Base-by-base conservation (phyloP, 208 protist species). In the Novymonas esmeraldas region DNA sequence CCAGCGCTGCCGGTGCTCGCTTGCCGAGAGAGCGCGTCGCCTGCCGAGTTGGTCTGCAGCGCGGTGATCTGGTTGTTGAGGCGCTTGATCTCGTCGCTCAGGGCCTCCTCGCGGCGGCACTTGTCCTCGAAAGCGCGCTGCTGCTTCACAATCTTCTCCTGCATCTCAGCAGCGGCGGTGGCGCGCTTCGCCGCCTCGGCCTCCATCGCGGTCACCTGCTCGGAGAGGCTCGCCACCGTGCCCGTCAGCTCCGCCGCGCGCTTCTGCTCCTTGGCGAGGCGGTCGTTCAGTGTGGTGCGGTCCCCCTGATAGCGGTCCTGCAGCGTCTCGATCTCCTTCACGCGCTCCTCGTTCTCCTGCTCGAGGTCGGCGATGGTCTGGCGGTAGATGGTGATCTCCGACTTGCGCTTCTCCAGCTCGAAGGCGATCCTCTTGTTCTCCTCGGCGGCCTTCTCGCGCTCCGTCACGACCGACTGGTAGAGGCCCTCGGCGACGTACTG, bases 301-400 rank as follows among this genome's bases (percentile, higher is more conserved):
- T 92, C 84, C 34, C 61, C 42, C 64, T 88, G 67, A 54, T 93
- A 84, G 46, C 61, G 66, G 31, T 82, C 71, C 57, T 93, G 90
- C 29, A 95, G 62, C 29, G 61, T 58, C 59, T 95, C 90, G 50
- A 94, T 90, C 62, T 95, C 76, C 61, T 83, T 84, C 41, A 93
- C 76, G 52, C 91, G 86, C 50, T 94, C 87, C 58, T 94, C 87
- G 57, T 93, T 93, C 62, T 94, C 88, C 26, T 82, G 49, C 77
- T 96, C 87, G 10, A 94, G 63, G 26, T 94, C 85, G 38, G 70
- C 66, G 50, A 96, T 94, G 1, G 84, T 94, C 63, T 96, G 83
- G 28, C 86, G 87, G 58, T 94, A 93, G 42, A 95, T 92, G 26
- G 89, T 65, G 62, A 95, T 93, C 58, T 95, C 90, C 26, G 87